Base-by-base conservation (phyloP, 371 early-diverging fungal species). In the Dipsacomyces acuminosporus region DNA sequence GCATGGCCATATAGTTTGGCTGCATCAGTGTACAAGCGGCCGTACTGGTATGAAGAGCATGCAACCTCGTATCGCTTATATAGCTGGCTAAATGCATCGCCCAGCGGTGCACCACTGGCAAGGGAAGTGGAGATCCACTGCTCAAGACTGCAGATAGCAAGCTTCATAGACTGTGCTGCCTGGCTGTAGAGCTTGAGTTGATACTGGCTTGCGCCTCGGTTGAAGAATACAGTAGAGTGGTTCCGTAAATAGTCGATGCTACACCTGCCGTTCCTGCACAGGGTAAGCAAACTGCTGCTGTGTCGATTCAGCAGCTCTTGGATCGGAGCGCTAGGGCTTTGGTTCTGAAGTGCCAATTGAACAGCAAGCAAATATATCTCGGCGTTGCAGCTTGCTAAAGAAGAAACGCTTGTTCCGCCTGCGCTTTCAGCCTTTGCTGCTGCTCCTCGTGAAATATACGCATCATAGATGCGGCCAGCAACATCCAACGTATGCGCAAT, bases 1-100 rank as follows among this genome's bases (percentile, higher is more conserved):
- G 69, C 69, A 1, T 34, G 44, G 17, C 48, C 69, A n/a, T 51
- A 51, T 14, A 44, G 26, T 38, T 15, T 15, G 1, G 58, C 41
- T 0, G 69, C 69, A 4, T 24, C 18, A 0, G 8, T 41, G 51
- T 26, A 59, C 8, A 40, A 8, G 18, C 52, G 20, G 30, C 30
- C 40, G 3, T 54, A 48, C 52, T 69, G 69, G 19, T 58, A 48
- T 8, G 69, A 58, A 8, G 59, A 36, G 3, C 59, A 64, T 5
- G 56, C 55, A 14, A 69, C 46, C 41, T 69, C 69, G 30, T 55
- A 69, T 21, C 69, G 69, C 59, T 69, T 69, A 30, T 64, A 69
- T 15, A 69, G 55, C 64, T 69, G 69, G 22, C 18, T 46, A 11
- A 59, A 9, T 7, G 48, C 54, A 20, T 59, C 55, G 0, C 35